Base-by-base conservation (phyloP, 345 rosid species). In the Acer negundo region DNA sequence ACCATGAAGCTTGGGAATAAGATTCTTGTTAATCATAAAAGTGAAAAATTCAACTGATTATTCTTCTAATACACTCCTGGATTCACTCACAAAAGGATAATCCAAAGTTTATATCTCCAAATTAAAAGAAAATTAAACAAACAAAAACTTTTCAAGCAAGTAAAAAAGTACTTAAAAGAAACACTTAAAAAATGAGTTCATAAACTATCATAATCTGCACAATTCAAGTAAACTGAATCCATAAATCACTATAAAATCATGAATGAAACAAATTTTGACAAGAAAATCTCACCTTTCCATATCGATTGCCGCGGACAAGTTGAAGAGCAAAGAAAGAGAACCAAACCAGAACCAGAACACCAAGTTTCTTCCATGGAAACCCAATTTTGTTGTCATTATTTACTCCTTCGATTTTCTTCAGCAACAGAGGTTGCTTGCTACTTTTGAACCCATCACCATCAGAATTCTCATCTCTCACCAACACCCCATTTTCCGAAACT, bases 291-390 rank as follows among this genome's bases (percentile, higher is more conserved):
- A 93, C 97, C 92, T 91, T 71, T 17, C 94, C 94, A 75, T 84
- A 75, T 61, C 86, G 87, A 46, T 87, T 92, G 59, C 98, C 98
- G 5, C 91, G 92, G 75, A 95, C 86, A 76, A 90, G 90, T 77
- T 89, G 89, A 9, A 95, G 71, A 15, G 81, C 59, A 77, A 82
- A 92, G 89, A 95, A 93, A 58, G 92, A 89, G 35, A 88, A 80
- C 98, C 99, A 95, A 51, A 95, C 79, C 77, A 89, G 46, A 62
- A 92, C 71, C 78, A 91, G 84, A 12, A 88, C 80, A 79, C 90
- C 90, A 67, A 93, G 77, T 79, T 93, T 91, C 79, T 81, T 75
- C 97, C 94, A 89, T 65, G 98, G 93, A 85, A 90, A 85, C 73
- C 80, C 69, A 38, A 78, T 17, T 75, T 74, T 70, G 55, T 56